Evolutionary conservation across 176 grass and related monocot species (phyloP).

Genomic region (Carex pumila): DNA sequence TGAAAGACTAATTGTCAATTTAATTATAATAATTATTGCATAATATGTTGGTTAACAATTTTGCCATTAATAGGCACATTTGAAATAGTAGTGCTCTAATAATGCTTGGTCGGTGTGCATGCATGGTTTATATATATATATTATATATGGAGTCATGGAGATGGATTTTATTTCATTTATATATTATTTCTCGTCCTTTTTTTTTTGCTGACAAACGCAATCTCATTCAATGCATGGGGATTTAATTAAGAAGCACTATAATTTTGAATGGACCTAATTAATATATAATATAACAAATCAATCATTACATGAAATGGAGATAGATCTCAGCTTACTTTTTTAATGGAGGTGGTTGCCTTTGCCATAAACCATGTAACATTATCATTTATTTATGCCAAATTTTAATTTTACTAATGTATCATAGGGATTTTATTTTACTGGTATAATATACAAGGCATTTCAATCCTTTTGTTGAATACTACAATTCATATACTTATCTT

Average conservation of each 20-base stretch:
- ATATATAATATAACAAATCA: not conserved
- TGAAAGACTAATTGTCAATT: no score
- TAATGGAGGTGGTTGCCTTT: not conserved
- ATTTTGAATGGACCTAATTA: not conserved
- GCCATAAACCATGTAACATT: not conserved
- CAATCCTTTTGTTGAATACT: no score
- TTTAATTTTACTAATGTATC: no score
- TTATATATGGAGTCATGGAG: not conserved
- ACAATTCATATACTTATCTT: no score
- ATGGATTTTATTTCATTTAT: not conserved
- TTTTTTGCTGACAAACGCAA: no score
- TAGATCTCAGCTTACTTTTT: not conserved
- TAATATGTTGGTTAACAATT: no score
- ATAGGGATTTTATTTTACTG: no score
- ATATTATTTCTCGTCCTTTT: no score
- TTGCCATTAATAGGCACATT: no score
- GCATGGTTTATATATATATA: no score
- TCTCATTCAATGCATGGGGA: not conserved
- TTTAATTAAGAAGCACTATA: not conserved
- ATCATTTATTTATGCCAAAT: not conserved
- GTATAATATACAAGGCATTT: no score
- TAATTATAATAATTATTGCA: no score
- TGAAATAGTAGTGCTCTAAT: not conserved
- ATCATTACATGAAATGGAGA: not conserved
- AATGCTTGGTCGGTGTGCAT: not conserved